Percentiles rank a stretch among this genome's conserved stretches.
Evolutionary conservation across 2,329 filamentous ascomycete genomes (phyloP).

Genomic region (Cadophora malorum): DNA sequence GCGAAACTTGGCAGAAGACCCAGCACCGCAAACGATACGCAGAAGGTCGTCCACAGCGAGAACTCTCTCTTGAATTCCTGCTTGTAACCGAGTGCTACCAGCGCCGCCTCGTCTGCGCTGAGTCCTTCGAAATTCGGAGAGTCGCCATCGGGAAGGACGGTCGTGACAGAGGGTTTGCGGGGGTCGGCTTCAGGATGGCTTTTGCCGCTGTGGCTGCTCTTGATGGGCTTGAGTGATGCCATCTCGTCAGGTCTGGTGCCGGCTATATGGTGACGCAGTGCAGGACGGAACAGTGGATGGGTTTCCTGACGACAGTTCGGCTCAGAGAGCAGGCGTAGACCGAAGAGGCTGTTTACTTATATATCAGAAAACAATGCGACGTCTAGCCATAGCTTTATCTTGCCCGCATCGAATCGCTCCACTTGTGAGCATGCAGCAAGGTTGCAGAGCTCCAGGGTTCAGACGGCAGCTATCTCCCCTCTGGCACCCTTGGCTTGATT

Average conservation of each 20-base stretch:
- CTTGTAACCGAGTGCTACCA: constrained; percentile 65
- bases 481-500: constrained; percentile 20
- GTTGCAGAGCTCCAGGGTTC: constrained; percentile 11
- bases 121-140: constrained; percentile 53
- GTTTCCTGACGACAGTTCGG: constrained; percentile 5
- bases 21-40: constrained; percentile 75
- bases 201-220: constrained; percentile 24
- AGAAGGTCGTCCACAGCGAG: constrained; percentile 76
- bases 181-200: constrained; percentile 21
- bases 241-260: constrained; percentile 18
- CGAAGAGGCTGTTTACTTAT: constrained; percentile 14
- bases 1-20: constrained; percentile 75
- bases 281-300: not conserved
- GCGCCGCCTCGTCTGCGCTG: constrained; percentile 62
- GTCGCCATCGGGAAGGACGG: constrained; percentile 56
- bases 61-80: constrained; percentile 68
- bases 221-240: constrained; percentile 27
- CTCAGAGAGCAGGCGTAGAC: not conserved
- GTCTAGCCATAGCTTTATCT: constrained; percentile 18
- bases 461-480: constrained; percentile 32
- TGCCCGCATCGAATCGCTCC: constrained; percentile 1
- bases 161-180: constrained; percentile 52
- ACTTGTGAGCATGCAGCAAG: constrained; percentile 16
- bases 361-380: constrained; percentile 2
- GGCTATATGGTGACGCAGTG: not conserved